These are phyloP conservation scores for Cryphonectria naterciae DNA, from an alignment of 2,329 filamentous ascomycete genomes.

Conservation along the genomic window DNA sequence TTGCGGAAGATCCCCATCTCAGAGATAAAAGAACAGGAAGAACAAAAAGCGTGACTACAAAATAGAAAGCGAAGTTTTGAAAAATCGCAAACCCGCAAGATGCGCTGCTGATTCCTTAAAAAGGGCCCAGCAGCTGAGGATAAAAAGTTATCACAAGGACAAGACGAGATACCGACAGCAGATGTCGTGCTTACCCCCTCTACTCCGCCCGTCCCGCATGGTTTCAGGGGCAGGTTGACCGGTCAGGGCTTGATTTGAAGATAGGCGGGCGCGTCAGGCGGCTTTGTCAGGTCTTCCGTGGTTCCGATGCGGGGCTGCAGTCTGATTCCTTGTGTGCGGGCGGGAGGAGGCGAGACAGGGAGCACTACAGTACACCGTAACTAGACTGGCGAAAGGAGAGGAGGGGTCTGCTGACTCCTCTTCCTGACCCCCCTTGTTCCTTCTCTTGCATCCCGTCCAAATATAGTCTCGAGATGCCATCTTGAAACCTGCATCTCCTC, in stretches of 20 bases:
- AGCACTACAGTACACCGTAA: neutral
- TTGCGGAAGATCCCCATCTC: too few species aligned
- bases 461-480: neutral
- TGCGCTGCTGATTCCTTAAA: neutral
- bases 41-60: neutral
- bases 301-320: neutral
- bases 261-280: conserved; percentile 13
- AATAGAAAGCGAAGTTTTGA: neutral
- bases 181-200: conserved; percentile 7
- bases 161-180: conserved; percentile 9
- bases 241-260: neutral
- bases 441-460: neutral
- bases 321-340: neutral
- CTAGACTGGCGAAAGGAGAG: neutral
- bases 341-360: neutral
- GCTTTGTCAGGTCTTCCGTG: conserved; percentile 2
- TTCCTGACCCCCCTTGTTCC: too few species aligned
- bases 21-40: neutral
- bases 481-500: neutral
- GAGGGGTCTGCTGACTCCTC: conserved; percentile 8
- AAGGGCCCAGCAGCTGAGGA: neutral
- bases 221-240: neutral
- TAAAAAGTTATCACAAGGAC: neutral
- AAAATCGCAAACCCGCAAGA: neutral
- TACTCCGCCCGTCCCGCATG: neutral